Evolutionary conservation across 805 yeast species (phyloP).

Genomic region (Tetrapisispora iriomotensis): DNA sequence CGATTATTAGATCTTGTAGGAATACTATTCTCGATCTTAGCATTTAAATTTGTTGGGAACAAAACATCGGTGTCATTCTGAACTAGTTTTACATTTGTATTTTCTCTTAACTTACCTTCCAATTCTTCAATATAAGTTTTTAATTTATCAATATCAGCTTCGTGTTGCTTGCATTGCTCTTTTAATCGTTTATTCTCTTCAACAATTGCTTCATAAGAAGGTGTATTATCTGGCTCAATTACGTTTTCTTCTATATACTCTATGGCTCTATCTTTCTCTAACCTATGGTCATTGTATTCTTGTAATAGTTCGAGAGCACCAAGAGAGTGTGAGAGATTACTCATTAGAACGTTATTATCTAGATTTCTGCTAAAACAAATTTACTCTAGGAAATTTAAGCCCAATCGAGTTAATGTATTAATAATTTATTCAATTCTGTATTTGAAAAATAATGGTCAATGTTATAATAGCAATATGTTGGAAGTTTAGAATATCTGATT

Average conservation of each 20-base stretch:
- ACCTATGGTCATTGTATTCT: slow-evolving; percentile 23
- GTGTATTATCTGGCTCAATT: slow-evolving; percentile 10
- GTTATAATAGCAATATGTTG: too few species aligned
- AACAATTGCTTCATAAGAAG: slow-evolving; percentile 23
- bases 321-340: too few species aligned
- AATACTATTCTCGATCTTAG: slow-evolving; percentile 7
- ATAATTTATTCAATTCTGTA: too few species aligned
- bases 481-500: too few species aligned
- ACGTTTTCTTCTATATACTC: slow-evolving; percentile 21
- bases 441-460: too few species aligned
- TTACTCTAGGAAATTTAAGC: too few species aligned
- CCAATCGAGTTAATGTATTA: too few species aligned
- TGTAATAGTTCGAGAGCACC: slow-evolving; percentile 21
- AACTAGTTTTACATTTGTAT: not conserved
- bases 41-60: not conserved
- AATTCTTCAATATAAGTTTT: slow-evolving; percentile 1
- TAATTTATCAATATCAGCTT: slow-evolving; percentile 17
- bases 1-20: slow-evolving; percentile 37
- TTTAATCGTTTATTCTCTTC: slow-evolving; percentile 25
- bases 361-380: too few species aligned
- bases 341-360: too few species aligned
- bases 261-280: slow-evolving; percentile 21
- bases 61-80: not conserved
- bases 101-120: not conserved
- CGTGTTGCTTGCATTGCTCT: slow-evolving; percentile 19